Percentiles rank a stretch among this genome's conserved stretches.
phyloP scores from a whole-genome alignment of 352 stramenopile species.

The Pythium sp. region DNA sequence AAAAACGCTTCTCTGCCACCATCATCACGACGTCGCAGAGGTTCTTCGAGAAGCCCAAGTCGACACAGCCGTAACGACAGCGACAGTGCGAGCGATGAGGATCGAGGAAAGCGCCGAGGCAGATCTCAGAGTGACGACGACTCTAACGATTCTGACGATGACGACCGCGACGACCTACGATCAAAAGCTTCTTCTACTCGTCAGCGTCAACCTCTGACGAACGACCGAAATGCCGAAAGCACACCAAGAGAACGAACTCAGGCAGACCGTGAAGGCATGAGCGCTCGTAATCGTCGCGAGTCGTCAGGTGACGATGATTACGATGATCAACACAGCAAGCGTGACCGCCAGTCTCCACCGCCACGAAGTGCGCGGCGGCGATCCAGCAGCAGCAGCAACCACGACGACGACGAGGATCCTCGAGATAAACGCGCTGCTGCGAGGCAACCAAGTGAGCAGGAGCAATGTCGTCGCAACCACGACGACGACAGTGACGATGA shows the following conservation, averaged over 20 bases:
- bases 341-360: not conserved
- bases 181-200: not conserved
- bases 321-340: not conserved
- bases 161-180: not conserved
- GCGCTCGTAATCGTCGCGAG: not conserved
- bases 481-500: not conserved
- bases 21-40: constrained; percentile 8
- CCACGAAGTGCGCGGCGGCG: not conserved
- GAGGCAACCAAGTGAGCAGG: not conserved
- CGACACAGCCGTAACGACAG: constrained; percentile 10
- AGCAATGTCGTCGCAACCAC: not conserved
- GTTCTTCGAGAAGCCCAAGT: constrained; percentile 13
- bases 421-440: not conserved
- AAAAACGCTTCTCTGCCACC: constrained; percentile 6
- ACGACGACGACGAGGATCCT: not conserved
- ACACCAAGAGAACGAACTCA: not conserved
- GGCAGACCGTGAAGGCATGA: not conserved
- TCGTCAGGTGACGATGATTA: not conserved
- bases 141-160: constrained; percentile 21
- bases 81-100: constrained; percentile 32
- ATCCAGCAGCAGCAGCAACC: constrained; percentile 2
- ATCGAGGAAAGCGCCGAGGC: constrained; percentile 16
- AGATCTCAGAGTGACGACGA: not conserved
- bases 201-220: not conserved
- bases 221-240: not conserved